Percentiles rank a stretch among this genome's conserved stretches.
Conservation (phyloP, 228 moss, liverwort and hornwort species). For the Sphagnum fallax region DNA sequence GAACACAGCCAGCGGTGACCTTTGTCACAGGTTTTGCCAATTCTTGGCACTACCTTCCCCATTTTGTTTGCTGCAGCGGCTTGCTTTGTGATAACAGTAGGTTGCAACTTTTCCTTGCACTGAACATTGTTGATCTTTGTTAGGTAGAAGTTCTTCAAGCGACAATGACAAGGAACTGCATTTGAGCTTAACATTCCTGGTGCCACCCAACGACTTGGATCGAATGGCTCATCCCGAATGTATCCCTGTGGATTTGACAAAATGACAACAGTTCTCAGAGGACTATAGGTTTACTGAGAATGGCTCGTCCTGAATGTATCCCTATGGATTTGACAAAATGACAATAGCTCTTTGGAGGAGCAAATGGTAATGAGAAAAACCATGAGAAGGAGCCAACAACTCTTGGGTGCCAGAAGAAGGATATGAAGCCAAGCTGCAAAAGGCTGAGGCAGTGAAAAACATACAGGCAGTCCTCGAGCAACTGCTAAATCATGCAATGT, state of each 20-base stretch:
- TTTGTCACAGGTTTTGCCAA: slow-evolving; percentile 71
- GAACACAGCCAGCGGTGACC: slow-evolving; percentile 94
- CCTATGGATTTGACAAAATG: slow-evolving; percentile 28
- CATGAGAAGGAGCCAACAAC: too few relatives aligned
- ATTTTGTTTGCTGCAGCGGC: not conserved
- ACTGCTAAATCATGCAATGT: slow-evolving; percentile 69
- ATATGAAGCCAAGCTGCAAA: too few relatives aligned
- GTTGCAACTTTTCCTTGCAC: too few relatives aligned
- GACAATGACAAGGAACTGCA: slow-evolving; percentile 58
- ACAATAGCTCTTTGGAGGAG: not conserved
- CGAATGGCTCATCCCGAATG: slow-evolving; percentile 74
- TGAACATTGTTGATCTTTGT: too few relatives aligned
- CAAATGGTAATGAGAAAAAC: slow-evolving; percentile 11
- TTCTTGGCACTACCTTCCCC: slow-evolving; percentile 38
- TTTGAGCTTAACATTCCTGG: slow-evolving; percentile 62
- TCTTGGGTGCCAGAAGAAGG: too few relatives aligned
- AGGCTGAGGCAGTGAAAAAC: slow-evolving; percentile 1
- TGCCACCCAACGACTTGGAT: slow-evolving; percentile 77
- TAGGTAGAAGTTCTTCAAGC: slow-evolving; percentile 3
- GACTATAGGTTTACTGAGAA: slow-evolving; percentile 10
- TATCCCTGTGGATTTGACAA: slow-evolving; percentile 41
- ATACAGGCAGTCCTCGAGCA: slow-evolving; percentile 57
- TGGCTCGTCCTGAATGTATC: slow-evolving; percentile 67
- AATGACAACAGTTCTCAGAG: not conserved
- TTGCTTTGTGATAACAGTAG: too few relatives aligned